Evolutionary conservation across 495 filamentous ascomycete genomes (phyloP), one percentile per base, ranked within the genome.

Genomic region (Staphylotrichum tortipilum): DNA sequence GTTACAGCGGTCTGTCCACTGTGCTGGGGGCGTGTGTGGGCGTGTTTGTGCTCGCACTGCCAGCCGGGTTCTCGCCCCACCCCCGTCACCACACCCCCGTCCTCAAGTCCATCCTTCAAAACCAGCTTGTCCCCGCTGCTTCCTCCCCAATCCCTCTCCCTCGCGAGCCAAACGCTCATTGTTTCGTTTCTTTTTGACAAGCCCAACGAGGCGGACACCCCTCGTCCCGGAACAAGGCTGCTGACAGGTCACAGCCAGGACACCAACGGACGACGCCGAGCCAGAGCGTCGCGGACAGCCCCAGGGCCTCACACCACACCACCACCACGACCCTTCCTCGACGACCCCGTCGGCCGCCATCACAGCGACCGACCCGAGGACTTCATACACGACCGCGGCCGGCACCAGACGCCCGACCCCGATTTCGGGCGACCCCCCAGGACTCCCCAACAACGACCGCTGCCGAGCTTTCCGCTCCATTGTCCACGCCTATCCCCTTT

Each of bases 31-130:
- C n/a, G n/a, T n/a, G n/a, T n/a, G n/a, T n/a, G n/a, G n/a, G n/a
- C n/a, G n/a, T n/a, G n/a, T n/a, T n/a, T n/a, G n/a, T n/a, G n/a
- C n/a, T 34, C 19, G 18, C 44, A 23, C 36, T 29, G 21, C 30
- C 18, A 23, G 14, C 26, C 26, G 6, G 8, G 29, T 7, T 38
- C 37, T n/a, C 17, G 3, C 10, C 44, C 15, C 21, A 52, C 37
- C n/a, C 24, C 19, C 42, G 23, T 23, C 39, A 49, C 36, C 36
- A 19, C 36, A 34, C 28, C 42, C 58, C 55, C 44, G 40, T 51
- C 52, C 50, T 31, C 40, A 45, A 23, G 24, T 44, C 53, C 47
- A 31, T 55, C 49, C 56, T 57, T 60, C 63, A 66, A 62, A 66
- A 66, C 56, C 47, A 50, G 37, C 45, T 23, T 36, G 11, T 31